phyloP scores from a whole-genome alignment of 2,329 filamentous ascomycete genomes.

The Fusarium buxicola region DNA sequence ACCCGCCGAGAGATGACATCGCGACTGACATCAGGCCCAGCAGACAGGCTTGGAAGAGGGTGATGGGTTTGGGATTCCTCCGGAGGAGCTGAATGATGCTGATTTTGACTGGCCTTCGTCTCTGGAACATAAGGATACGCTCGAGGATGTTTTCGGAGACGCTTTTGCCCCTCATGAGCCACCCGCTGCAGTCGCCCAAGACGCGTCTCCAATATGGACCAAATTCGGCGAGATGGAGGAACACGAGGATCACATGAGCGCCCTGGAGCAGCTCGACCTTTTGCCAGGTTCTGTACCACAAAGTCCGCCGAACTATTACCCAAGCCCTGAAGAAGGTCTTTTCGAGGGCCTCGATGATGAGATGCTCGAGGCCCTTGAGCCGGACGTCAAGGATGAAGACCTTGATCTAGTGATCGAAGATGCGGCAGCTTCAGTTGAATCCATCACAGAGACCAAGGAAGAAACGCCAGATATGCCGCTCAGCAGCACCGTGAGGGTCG shows the following conservation, averaged over 20 bases:
- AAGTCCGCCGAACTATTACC: constrained; percentile 5
- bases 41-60: constrained; percentile 20
- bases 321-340: constrained; percentile 4
- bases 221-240: constrained; percentile 30
- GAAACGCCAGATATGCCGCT: neutral
- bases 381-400: constrained; percentile 1
- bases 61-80: constrained; percentile 7
- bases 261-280: constrained; percentile 13
- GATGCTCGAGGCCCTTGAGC: constrained; percentile 9
- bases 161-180: constrained; percentile 17
- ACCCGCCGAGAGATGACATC: neutral
- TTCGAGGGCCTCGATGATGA: constrained; percentile 17
- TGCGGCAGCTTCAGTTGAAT: constrained; percentile 8
- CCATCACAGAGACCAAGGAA: neutral
- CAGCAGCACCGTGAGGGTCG: constrained; percentile 36
- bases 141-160: constrained; percentile 23
- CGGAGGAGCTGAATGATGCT: constrained; percentile 8
- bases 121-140: neutral
- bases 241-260: constrained; percentile 11
- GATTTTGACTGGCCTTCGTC: constrained; percentile 7
- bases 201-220: constrained; percentile 28
- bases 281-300: constrained; percentile 13
- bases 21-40: constrained; percentile 6
- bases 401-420: neutral
- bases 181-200: neutral